These are phyloP conservation scores for Coemansia sp. DNA, from an alignment of 192 early-diverging fungal genomes.

Conservation along the genomic window DNA sequence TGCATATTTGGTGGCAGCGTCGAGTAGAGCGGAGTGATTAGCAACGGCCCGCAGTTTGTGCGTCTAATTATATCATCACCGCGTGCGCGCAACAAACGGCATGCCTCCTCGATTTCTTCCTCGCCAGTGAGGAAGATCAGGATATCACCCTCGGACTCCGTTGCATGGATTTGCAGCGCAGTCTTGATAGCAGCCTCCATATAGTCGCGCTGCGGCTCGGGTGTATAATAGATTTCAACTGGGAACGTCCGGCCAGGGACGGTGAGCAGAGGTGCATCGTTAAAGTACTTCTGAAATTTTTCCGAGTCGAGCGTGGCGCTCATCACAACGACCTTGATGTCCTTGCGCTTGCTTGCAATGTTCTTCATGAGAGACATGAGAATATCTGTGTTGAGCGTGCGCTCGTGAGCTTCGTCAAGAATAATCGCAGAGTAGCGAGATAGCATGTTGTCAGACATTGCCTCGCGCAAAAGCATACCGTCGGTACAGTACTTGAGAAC, in stretches of 20 bases:
- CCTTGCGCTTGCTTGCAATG: conserved; percentile 71
- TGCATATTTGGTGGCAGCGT: conserved; percentile 87
- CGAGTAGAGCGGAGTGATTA: conserved; percentile 88
- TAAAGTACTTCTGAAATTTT: conserved; percentile 99
- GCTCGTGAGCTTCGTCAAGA: conserved; percentile 98
- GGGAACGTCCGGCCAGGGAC: conserved; percentile 98
- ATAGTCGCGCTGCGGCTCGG: conserved; percentile 97
- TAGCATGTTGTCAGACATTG: conserved; percentile 90
- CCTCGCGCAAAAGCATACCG: conserved; percentile 98
- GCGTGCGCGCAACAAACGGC: conserved; percentile 76
- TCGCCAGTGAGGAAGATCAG: conserved; percentile 97
- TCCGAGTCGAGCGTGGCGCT: conserved; percentile 96
- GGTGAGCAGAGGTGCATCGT: conserved; percentile 86
- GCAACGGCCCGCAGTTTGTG: conserved; percentile 73
- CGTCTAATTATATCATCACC: conserved; percentile 68
- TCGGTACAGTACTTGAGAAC: conserved; percentile 97
- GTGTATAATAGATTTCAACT: conserved; percentile 97
- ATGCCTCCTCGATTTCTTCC: conserved; percentile 98
- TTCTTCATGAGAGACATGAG: conserved; percentile 98
- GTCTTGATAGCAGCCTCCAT: conserved; percentile 95
- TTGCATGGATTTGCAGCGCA: conserved; percentile 90
- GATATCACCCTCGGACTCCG: conserved; percentile 94
- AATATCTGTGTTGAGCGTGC: conserved; percentile 95
- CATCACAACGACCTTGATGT: conserved; percentile 96
- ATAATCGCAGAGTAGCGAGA: conserved; percentile 91